Evolutionary conservation across 495 filamentous ascomycete species (phyloP), one percentile per base, ranked within the genome.

Genomic region (Cercophora newfieldiana): DNA sequence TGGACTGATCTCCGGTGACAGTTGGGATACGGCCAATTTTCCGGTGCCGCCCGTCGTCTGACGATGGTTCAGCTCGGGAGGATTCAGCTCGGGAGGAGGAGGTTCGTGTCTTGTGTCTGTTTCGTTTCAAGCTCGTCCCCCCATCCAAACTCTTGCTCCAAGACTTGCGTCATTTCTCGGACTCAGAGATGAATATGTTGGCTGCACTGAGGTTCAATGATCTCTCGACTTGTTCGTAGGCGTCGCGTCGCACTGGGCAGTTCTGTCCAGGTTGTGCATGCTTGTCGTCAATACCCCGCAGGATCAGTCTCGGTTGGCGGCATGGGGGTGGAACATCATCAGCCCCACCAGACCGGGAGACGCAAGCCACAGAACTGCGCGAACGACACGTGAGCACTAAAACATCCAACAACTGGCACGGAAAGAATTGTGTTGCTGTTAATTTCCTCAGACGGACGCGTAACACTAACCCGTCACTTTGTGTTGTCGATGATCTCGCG

Each of bases 51-150:
- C 37, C 37, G 37, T 33, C 55, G 55, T 58, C 55, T 58, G 55
- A 58, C 25, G 26, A 12, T 22, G 21, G 37, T 44, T 21, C 25
- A 33, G 29, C 29, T 33, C 3, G 26, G 55, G 4, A 16, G 25
- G 22, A 18, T 54, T 54, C 18, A 22, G 51, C 22, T 19, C 10
- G 51, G 51, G n/a, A n/a, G n/a, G n/a, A n/a, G n/a, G n/a, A n/a
- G 21, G 51, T 28, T 55, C 21, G 21, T 55, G 8, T 29, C 26
- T 22, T 50, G 56, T 66, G 29, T 61, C 64, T 48, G 64, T 66
- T 66, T 66, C 64, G 64, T 66, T 66, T 66, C 64, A 66, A 50
- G 57, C 21, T 16, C 31, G 12, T 12, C 25, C 33, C 30, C 50
- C 24, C 28, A 31, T 50, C 51, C 33, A 44, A 21, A 37, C 48